Evolutionary conservation across 495 filamentous ascomycete genomes (phyloP).

Genomic region (Aspergillus cristatus): DNA sequence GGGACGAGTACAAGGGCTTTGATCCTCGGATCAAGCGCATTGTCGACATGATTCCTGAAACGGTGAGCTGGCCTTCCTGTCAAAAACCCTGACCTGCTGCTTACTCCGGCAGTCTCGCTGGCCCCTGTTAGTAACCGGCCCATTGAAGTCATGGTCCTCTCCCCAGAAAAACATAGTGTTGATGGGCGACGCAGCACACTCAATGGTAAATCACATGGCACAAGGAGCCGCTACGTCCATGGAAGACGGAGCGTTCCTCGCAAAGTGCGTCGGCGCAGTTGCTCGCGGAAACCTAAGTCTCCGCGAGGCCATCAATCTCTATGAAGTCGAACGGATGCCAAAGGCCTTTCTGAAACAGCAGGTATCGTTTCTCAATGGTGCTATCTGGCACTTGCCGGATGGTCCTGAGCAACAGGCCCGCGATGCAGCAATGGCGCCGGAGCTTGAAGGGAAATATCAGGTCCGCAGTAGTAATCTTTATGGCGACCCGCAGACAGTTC

Average conservation of each 20-base stretch:
- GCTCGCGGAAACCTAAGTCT: conserved; percentile 4
- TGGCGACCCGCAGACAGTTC: conserved; percentile 36
- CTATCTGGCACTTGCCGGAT: conserved; percentile 38
- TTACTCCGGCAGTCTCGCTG: too few species aligned
- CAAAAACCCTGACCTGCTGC: conserved; percentile 9
- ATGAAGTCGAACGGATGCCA: conserved; percentile 17
- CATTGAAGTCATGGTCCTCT: too few species aligned
- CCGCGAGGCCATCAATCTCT: conserved; percentile 12
- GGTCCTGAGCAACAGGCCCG: conserved; percentile 31
- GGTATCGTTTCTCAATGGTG: conserved; percentile 24
- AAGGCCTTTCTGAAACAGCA: conserved; percentile 25
- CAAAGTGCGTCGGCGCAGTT: conserved; percentile 14
- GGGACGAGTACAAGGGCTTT: conserved; percentile 30
- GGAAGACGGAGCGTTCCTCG: conserved; percentile 28
- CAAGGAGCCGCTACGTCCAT: conserved; percentile 40
- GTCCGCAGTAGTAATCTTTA: conserved; percentile 38
- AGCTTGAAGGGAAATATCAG: conserved; percentile 11
- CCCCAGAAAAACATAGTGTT: too few species aligned
- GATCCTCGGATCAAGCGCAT: conserved; percentile 20
- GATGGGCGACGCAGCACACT: conserved; percentile 2
- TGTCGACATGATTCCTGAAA: background rate
- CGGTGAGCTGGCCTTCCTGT: background rate
- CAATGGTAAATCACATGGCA: conserved; percentile 30
- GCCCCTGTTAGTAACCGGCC: too few species aligned
- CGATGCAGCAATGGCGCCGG: conserved; percentile 33